Percentiles rank a stretch among this genome's conserved stretches.
These are phyloP conservation scores for Eucalyptus regnans DNA, from an alignment of 345 rosid species.

Conservation along the genomic window DNA sequence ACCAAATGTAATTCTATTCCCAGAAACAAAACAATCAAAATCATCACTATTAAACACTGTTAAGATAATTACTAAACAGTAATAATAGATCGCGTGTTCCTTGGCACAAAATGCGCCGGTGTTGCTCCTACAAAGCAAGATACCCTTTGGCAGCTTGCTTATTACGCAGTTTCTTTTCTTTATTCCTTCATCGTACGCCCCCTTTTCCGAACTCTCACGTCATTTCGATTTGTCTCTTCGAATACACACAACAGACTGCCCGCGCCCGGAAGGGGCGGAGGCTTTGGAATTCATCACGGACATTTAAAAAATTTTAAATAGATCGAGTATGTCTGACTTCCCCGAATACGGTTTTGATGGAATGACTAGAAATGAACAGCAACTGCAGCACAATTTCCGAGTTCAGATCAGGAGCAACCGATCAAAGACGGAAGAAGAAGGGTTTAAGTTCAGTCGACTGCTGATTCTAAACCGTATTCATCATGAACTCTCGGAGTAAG, in stretches of 20 bases:
- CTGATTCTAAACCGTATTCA: neutral
- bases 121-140: neutral
- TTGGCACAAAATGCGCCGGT: neutral
- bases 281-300: neutral
- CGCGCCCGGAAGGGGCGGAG: neutral
- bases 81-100: neutral
- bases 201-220: neutral
- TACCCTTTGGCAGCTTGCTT: neutral
- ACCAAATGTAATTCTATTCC: too few species aligned
- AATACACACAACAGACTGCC: neutral
- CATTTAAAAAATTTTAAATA: accelerated
- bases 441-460: neutral
- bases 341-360: too few species aligned
- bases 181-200: neutral
- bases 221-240: neutral
- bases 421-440: neutral
- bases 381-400: neutral
- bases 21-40: too few species aligned
- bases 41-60: too few species aligned
- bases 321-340: too few species aligned
- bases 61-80: too few species aligned
- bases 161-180: neutral
- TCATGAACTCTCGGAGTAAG: neutral
- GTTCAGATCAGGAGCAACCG: neutral
- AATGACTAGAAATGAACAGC: neutral